A percentile compares a stretch with the other conserved stretches of the same genome.
phyloP scores from a whole-genome alignment of 768 basidiomycete genomes.

The Mrakia gelida region DNA sequence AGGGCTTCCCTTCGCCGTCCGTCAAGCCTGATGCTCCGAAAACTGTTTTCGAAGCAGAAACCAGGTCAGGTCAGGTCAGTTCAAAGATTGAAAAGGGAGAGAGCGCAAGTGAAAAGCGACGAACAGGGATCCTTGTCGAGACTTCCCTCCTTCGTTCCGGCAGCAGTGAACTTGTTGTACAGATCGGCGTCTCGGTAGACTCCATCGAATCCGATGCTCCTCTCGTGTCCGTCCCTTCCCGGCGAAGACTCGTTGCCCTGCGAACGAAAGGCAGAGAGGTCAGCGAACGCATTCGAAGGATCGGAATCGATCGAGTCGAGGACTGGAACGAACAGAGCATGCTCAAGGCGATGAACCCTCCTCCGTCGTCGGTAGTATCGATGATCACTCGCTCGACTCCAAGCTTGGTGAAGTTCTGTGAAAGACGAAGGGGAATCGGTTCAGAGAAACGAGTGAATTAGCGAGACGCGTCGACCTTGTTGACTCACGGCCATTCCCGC shows the following conservation, averaged over 20 bases:
- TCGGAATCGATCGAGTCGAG: background rate
- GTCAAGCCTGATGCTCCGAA: background rate
- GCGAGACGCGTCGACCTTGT: too few species aligned
- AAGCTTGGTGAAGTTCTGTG: background rate
- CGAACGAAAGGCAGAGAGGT: background rate
- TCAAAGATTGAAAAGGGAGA: background rate
- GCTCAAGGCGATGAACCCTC: background rate
- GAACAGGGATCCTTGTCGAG: background rate
- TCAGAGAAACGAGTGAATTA: background rate
- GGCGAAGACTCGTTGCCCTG: conserved; percentile 4
- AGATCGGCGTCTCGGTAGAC: background rate
- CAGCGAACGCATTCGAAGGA: background rate
- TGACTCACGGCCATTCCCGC: background rate
- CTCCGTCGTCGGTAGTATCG: conserved; percentile 18
- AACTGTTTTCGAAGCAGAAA: background rate
- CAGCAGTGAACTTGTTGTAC: background rate
- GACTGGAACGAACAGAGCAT: background rate
- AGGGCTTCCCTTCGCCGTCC: background rate
- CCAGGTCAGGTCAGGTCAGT: background rate
- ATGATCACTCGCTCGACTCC: conserved; percentile 3
- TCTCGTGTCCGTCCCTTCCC: background rate
- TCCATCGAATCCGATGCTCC: background rate
- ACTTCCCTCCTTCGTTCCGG: background rate
- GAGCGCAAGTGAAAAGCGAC: background rate
- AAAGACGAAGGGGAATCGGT: too few species aligned